Conservation (phyloP, 495 filamentous ascomycete species). For the Penicillium robsamsonii region DNA sequence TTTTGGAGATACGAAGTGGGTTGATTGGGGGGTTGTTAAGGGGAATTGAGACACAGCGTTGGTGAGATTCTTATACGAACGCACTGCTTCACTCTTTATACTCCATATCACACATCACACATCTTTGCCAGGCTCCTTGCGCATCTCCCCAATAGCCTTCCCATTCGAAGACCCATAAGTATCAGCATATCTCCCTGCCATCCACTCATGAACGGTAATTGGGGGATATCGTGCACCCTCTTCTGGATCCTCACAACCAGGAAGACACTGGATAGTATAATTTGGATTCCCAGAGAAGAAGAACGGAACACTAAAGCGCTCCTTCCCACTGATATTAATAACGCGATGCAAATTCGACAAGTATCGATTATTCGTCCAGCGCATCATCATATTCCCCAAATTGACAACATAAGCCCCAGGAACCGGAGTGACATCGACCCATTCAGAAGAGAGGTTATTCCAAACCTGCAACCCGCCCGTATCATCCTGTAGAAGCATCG, state of each 20-base stretch:
- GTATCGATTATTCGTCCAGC: slow-evolving; percentile 30
- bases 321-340: slow-evolving; percentile 26
- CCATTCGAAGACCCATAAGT: slow-evolving; percentile 19
- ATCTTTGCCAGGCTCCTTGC: not conserved
- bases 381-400: slow-evolving; percentile 45
- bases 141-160: slow-evolving; percentile 6
- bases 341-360: slow-evolving; percentile 33
- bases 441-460: slow-evolving; percentile 28
- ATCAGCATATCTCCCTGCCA: slow-evolving; percentile 25
- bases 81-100: not conserved
- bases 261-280: slow-evolving; percentile 22
- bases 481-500: slow-evolving; percentile 43
- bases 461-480: slow-evolving; percentile 45
- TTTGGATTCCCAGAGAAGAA: slow-evolving; percentile 33
- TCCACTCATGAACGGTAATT: slow-evolving; percentile 27
- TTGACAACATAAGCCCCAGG: slow-evolving; percentile 48
- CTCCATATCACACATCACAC: not conserved
- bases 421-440: slow-evolving; percentile 34
- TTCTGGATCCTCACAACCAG: slow-evolving; percentile 16
- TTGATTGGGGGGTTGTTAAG: slow-evolving; percentile 41
- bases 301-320: slow-evolving; percentile 29
- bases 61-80: not conserved
- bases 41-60: slow-evolving; percentile 1
- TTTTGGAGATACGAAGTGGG: slow-evolving; percentile 56
- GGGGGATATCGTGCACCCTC: slow-evolving; percentile 24